phyloP scores from a whole-genome alignment of 345 rosid species.

The Acer negundo region DNA sequence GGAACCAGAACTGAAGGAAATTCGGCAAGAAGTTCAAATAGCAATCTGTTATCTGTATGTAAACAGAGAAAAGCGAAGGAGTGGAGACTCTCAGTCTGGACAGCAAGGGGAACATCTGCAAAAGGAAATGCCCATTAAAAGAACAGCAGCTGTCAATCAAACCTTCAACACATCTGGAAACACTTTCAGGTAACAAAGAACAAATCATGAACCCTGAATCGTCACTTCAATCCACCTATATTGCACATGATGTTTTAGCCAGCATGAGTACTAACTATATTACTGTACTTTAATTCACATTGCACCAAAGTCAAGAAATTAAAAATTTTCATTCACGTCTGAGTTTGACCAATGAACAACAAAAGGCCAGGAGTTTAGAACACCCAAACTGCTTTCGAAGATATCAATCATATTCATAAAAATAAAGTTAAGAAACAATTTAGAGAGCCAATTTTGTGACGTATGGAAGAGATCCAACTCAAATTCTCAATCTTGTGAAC shows the following conservation, averaged over 20 bases:
- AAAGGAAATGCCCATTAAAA: slow-evolving; percentile 25
- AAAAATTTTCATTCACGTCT: not conserved
- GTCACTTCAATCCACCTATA: not conserved
- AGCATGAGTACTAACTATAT: not conserved
- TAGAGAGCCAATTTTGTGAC: not conserved
- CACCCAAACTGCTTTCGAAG: not conserved
- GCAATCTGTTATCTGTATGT: slow-evolving; percentile 51
- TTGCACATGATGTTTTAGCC: not conserved
- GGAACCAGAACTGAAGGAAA: slow-evolving; percentile 80
- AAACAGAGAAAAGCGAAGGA: slow-evolving; percentile 69
- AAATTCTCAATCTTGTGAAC: not conserved
- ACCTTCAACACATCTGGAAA: not conserved
- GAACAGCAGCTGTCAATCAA: slow-evolving; percentile 1
- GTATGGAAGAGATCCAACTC: not conserved
- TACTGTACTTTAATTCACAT: not conserved
- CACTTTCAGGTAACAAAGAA: not conserved
- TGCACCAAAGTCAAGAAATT: not conserved
- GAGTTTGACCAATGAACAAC: not conserved
- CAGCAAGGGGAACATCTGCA: slow-evolving; percentile 61
- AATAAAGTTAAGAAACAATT: not conserved
- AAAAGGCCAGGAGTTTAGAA: not conserved
- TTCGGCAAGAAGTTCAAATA: slow-evolving; percentile 60
- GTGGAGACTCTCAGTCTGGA: slow-evolving; percentile 76
- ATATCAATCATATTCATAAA: not conserved
- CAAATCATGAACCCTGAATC: not conserved